Base-by-base conservation (phyloP, 2,329 filamentous ascomycete genomes). In the Sporothrix globosa region DNA sequence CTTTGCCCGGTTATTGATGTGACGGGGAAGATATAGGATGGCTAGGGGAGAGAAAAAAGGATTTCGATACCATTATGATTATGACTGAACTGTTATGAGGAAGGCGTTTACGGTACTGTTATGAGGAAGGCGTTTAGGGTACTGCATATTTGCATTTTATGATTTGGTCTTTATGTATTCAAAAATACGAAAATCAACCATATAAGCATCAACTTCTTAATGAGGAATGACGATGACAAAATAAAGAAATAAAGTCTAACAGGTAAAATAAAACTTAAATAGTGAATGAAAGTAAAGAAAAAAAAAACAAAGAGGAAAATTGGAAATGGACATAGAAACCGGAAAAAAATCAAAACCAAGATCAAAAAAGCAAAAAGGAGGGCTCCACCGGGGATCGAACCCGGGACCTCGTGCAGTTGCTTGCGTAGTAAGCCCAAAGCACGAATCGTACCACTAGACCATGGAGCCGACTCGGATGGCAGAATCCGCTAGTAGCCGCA, bases 371-470 rank as follows among this genome's bases (percentile, higher is more conserved):
- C 53, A 72, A 73, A 73, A 72, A 68, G 34, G 27, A 50, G 73
- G 72, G 73, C 73, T 74, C 72, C 67, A 66, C 72, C 73, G 73
- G 72, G 73, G 73, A 72, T 74, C 73, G 73, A 74, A 74, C 72
- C 72, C 72, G 73, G 73, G 73, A 73, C 73, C 73, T 74, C 73
- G 71, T 73, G 72, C 71, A 73, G 71, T 74, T 73, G 72, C 52
- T 70, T 24, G 44, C 19, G 9, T 48, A 27, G 44, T 56, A 72
- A 71, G 61, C 72, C 72, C 70, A 74, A 74, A 74, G 71, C 72
- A 73, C 71, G 73, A 73, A 73, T 74, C 73, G 72, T 73, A 73
- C 73, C 73, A 73, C 73, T 73, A 73, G 73, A 73, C 73, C 72
- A 73, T 61, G 60, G 56, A 74, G 72, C 72, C 70, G 34, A 56